These are phyloP conservation scores for Plectosphaerella plurivora DNA, from an alignment of 2,329 filamentous ascomycete species.

Conservation along the genomic window DNA sequence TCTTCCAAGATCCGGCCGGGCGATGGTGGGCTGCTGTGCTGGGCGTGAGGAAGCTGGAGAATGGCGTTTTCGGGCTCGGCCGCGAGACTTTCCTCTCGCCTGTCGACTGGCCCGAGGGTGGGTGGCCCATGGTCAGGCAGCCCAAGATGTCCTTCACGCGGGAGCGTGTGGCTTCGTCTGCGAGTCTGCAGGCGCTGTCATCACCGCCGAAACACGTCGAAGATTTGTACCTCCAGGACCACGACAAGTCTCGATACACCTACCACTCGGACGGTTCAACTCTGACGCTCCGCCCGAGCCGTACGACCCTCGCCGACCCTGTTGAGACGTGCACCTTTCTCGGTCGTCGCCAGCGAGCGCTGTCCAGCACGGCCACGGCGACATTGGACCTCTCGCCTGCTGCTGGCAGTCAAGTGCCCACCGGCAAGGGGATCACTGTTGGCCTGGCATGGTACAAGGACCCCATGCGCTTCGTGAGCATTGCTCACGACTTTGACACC, in stretches of 20 bases:
- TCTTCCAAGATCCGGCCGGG: conserved; percentile 42
- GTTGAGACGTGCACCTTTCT: not conserved
- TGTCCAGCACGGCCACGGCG: not conserved
- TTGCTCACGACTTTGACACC: not conserved
- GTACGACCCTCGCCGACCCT: not conserved
- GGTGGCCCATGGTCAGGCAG: not conserved
- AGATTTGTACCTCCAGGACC: not conserved
- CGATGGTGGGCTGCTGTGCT: conserved; percentile 37
- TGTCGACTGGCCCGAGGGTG: conserved; percentile 26
- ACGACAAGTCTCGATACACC: not conserved
- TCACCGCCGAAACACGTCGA: not conserved
- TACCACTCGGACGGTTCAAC: not conserved
- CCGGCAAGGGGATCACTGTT: not conserved
- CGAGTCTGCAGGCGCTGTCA: too few species aligned
- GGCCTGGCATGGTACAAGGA: conserved; percentile 8
- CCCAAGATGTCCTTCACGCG: not conserved
- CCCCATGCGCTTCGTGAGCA: not conserved
- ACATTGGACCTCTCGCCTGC: not conserved
- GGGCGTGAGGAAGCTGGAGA: conserved; percentile 25
- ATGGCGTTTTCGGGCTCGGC: conserved; percentile 25
- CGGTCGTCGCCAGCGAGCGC: not conserved
- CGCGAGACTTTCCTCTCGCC: conserved; percentile 34
- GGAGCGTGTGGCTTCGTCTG: not conserved
- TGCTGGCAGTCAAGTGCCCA: not conserved
- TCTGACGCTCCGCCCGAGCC: not conserved